Percentiles rank a stretch among this genome's conserved stretches.
phyloP scores from a whole-genome alignment of 805 yeast species.

The Candida hispaniensis region DNA sequence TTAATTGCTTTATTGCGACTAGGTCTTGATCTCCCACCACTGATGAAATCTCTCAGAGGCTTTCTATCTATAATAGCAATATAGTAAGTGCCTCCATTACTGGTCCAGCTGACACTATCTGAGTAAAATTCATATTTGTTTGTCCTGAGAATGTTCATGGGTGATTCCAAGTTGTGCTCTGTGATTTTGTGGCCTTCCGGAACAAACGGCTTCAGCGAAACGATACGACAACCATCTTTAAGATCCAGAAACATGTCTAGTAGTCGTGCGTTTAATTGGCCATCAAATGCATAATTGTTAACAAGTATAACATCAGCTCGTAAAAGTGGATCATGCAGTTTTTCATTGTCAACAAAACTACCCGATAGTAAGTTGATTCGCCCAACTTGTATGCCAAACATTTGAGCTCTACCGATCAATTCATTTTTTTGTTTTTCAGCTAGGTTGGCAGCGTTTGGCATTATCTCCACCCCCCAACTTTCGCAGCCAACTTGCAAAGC shows the following conservation, averaged over 20 bases:
- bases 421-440: slow-evolving; percentile 52
- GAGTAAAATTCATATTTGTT: slow-evolving; percentile 52
- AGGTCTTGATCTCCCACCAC: slow-evolving; percentile 15
- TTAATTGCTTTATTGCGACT: slow-evolving; percentile 1
- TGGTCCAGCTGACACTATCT: slow-evolving; percentile 82
- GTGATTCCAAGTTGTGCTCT: slow-evolving; percentile 41
- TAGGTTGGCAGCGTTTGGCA: slow-evolving; percentile 67
- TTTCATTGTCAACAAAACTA: slow-evolving; percentile 58
- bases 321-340: slow-evolving; percentile 44
- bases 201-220: slow-evolving; percentile 68
- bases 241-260: slow-evolving; percentile 52
- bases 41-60: no score
- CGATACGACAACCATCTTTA: slow-evolving; percentile 64
- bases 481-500: slow-evolving; percentile 75
- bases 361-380: slow-evolving; percentile 47
- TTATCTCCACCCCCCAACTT: slow-evolving; percentile 84
- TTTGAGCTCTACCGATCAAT: slow-evolving; percentile 43
- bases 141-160: slow-evolving; percentile 56
- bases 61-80: slow-evolving; percentile 53
- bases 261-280: slow-evolving; percentile 57
- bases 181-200: slow-evolving; percentile 62
- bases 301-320: slow-evolving; percentile 63
- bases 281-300: slow-evolving; percentile 77
- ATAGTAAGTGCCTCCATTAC: slow-evolving; percentile 64
- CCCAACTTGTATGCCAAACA: slow-evolving; percentile 57